Base-by-base conservation (phyloP, 2,329 filamentous ascomycete species). In the Phyllosticta citrichinensis region DNA sequence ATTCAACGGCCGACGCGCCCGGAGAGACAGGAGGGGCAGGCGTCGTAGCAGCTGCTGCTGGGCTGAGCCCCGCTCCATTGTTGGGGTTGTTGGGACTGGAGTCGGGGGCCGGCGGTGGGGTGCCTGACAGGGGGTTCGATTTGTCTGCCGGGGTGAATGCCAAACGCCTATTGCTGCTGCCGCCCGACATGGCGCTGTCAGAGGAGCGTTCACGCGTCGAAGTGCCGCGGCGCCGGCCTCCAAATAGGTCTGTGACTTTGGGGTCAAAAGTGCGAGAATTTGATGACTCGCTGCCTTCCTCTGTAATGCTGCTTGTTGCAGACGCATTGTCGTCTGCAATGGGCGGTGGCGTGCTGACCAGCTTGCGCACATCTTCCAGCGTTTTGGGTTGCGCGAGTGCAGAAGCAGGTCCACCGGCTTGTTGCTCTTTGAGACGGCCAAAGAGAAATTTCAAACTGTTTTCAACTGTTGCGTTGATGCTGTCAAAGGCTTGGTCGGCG, bases 401-500 rank as follows among this genome's bases (percentile, higher is more conserved):
- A 12, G 57, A 35, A 19, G n/a, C 30, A 17, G 56, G 40, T 4
- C 66, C 68, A 70, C 70, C 68, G 64, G 74, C 69, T 73, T 84
- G 76, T 66, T 85, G 80, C 71, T 96, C 91, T 64, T 88, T 90
- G 20, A 97, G 80, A 66, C 91, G 89, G 17, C 93, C 93, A 60
- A 99, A 85, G 24, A 99, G 78, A 71, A 97, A 96, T 63, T 91
- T 94, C 76, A 97, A 95, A 71, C 91, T 97, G 68, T 90, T 91
- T 63, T 93, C 92, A 3, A 97, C 79, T 55, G 91, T 95, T 69
- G 83, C 92, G 64, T 93, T 89, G 66, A 99, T 96, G 40, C 87
- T 95, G 70, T 97, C 96, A 65, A 97, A 80, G 1, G 92, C 84
- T 71, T 96, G 91, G 69, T 99, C 94, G 11, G 94, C 94, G 0